Evolutionary conservation across 768 basidiomycete genomes (phyloP), one percentile per base, ranked within the genome.

Genomic region (Pleurotus sapidus): DNA sequence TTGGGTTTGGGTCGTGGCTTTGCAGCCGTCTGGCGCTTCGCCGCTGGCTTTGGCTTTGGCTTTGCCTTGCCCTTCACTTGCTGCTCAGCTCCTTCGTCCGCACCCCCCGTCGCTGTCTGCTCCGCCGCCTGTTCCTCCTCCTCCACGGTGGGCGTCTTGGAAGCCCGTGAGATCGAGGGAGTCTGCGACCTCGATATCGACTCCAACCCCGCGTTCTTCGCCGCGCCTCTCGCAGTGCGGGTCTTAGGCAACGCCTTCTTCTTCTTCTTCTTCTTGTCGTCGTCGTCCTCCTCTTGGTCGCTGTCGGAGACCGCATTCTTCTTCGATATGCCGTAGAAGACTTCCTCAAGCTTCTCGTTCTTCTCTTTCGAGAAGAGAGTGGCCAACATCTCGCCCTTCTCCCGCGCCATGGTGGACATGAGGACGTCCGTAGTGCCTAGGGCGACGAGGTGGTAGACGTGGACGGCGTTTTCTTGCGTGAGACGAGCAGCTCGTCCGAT

Each of bases 371-470:
- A 34, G 2, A 50, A 18, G 0, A 59, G 51, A 0, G 51, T 42
- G 1, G 12, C 24, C 4, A 59, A 15, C 57, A 59, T 59, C 17
- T 55, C 39, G 9, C 46, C 43, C 24, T 59, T 59, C 7, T 43
- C 30, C 1, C 25, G 30, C 1, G 57, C 57, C 5, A 46, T 42
- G 3, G 18, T n/a, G 2, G 51, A 20, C 57, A 59, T 61, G 6
- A 50, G 8, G 0, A 57, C 56, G 23, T 60, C 59, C 7, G 59
- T 57, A 1, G 59, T 60, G 1, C 47, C 45, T 1, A 57, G 4
- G 9, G 59, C 49, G 23, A 57, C 20, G 1, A 60, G 12, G 17
- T 49, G 38, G 24, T 60, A 60, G 20, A 60, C 49, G 39, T 49
- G 30, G 15, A 60, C 59, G 5, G 34, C 18, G 8, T 60, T 57